These are phyloP conservation scores for Geopyxis carbonaria DNA, from an alignment of 495 filamentous ascomycete species.

Conservation along the genomic window DNA sequence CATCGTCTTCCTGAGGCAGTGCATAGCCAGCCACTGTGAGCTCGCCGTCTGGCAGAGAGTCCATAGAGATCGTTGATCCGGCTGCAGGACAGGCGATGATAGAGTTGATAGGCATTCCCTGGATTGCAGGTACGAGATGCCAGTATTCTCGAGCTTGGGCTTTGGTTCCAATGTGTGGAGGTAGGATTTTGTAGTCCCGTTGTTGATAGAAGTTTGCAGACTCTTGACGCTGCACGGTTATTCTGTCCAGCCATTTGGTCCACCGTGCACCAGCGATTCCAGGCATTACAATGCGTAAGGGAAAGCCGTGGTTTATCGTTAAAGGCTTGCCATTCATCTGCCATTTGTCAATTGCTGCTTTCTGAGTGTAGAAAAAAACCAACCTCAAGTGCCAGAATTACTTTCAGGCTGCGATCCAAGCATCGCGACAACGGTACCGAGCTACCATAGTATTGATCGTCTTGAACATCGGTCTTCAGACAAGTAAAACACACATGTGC, in stretches of 20 bases:
- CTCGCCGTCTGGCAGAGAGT: slow-evolving; percentile 24
- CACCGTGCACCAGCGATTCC: slow-evolving; percentile 36
- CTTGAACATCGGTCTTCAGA: slow-evolving; percentile 33
- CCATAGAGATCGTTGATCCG: slow-evolving; percentile 26
- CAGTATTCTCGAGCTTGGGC: slow-evolving; percentile 35
- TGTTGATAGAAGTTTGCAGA: slow-evolving; percentile 34
- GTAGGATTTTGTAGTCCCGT: slow-evolving; percentile 36
- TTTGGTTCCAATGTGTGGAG: slow-evolving; percentile 29
- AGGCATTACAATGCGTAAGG: slow-evolving; percentile 34
- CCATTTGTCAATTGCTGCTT: background rate
- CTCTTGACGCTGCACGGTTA: slow-evolving; percentile 32
- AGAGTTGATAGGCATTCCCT: slow-evolving; percentile 37
- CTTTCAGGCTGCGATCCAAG: slow-evolving; percentile 31
- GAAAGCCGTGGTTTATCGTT: slow-evolving; percentile 32
- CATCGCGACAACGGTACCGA: slow-evolving; percentile 35
- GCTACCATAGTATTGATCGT: slow-evolving; percentile 40
- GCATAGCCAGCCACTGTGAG: slow-evolving; percentile 41
- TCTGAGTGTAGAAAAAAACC: background rate
- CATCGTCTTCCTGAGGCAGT: slow-evolving; percentile 35
- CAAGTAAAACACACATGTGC: slow-evolving; percentile 40
- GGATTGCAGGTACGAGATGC: slow-evolving; percentile 30
- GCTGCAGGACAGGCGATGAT: slow-evolving; percentile 34
- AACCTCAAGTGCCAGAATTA: slow-evolving; percentile 40
- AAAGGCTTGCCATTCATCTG: slow-evolving; percentile 32
- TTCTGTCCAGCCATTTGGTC: slow-evolving; percentile 39